phyloP scores from a whole-genome alignment of 495 filamentous ascomycete species.

The Tetracladium marchalianum region DNA sequence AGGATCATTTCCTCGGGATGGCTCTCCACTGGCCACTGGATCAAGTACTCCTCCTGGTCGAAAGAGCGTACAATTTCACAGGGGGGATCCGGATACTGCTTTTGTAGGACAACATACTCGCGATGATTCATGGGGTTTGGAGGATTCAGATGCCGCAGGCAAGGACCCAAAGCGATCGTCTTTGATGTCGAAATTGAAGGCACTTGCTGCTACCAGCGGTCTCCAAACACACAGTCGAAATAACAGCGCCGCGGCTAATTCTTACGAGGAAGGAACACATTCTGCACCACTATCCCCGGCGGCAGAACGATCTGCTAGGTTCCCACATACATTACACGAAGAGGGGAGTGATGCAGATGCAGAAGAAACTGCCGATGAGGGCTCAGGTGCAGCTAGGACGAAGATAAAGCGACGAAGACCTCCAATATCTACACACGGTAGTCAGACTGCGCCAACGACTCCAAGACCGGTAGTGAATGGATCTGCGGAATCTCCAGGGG shows the following conservation, averaged over 20 bases:
- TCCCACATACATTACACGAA: slow-evolving; percentile 44
- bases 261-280: slow-evolving; percentile 34
- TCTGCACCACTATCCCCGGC: slow-evolving; percentile 32
- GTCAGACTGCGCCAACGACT: slow-evolving; percentile 51
- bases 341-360: slow-evolving; percentile 68
- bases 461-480: slow-evolving; percentile 44
- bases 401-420: slow-evolving; percentile 44
- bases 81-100: slow-evolving; percentile 33
- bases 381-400: slow-evolving; percentile 31
- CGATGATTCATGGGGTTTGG: slow-evolving; percentile 44
- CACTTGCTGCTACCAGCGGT: slow-evolving; percentile 34
- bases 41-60: slow-evolving; percentile 36
- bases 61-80: slow-evolving; percentile 57
- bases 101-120: slow-evolving; percentile 37
- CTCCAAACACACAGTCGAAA: slow-evolving; percentile 36
- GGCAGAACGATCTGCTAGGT: slow-evolving; percentile 19
- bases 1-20: slow-evolving; percentile 3
- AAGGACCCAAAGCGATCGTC: slow-evolving; percentile 42
- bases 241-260: slow-evolving; percentile 22
- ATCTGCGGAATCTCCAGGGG: slow-evolving; percentile 36
- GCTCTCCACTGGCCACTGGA: slow-evolving; percentile 19
- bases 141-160: slow-evolving; percentile 39
- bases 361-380: slow-evolving; percentile 57
- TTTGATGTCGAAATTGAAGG: slow-evolving; percentile 59
- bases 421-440: slow-evolving; percentile 1